These are phyloP conservation scores for Neonectria neomacrospora DNA, from an alignment of 2,329 filamentous ascomycete species.

Conservation along the genomic window DNA sequence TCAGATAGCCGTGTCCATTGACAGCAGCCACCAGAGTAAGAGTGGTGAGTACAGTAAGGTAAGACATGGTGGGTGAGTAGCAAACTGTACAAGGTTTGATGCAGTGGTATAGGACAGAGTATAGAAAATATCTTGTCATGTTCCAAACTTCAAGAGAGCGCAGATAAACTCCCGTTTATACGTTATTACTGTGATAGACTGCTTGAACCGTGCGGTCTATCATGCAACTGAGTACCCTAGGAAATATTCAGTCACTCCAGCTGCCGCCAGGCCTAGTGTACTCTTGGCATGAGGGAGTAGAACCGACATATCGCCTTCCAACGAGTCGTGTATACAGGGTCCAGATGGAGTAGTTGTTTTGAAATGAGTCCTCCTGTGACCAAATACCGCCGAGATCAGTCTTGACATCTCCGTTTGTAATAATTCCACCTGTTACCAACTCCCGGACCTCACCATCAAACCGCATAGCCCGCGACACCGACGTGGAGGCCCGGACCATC, in stretches of 20 bases:
- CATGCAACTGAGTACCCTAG: too few species aligned
- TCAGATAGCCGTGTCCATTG: background rate
- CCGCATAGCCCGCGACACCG: background rate
- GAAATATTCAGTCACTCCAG: background rate
- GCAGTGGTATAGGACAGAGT: background rate
- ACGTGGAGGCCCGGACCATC: background rate
- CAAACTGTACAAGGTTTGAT: background rate
- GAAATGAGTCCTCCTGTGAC: background rate
- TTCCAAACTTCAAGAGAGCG: background rate
- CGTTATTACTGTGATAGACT: too few species aligned
- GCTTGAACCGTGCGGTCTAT: too few species aligned
- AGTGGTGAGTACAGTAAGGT: background rate
- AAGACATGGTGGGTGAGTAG: background rate
- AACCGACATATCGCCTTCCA: background rate
- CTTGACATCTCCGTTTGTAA: background rate
- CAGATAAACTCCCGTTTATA: background rate
- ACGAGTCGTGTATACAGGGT: background rate
- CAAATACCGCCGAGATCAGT: background rate
- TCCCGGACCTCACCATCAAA: background rate
- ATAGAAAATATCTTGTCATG: background rate
- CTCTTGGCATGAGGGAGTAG: background rate
- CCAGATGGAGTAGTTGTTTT: background rate
- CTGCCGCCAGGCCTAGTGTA: accelerated
- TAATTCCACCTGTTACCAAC: background rate
- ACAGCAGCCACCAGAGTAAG: background rate